A percentile compares a stretch with the other conserved stretches of the same genome.
These are phyloP conservation scores for Mucor velutinosus DNA, from an alignment of 371 early-diverging fungal species.

Conservation along the genomic window DNA sequence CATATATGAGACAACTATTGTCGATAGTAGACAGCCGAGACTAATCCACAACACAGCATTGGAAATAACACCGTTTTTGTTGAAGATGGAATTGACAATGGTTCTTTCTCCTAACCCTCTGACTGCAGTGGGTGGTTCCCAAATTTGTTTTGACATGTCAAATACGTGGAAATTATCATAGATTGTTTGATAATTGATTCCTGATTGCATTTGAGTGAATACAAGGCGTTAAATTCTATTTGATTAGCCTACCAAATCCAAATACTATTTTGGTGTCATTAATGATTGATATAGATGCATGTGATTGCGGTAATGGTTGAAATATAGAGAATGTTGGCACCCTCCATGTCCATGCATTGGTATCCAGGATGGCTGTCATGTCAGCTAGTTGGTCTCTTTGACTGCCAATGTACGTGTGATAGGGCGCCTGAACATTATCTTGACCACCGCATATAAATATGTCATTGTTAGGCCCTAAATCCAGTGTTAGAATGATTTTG, in stretches of 20 bases:
- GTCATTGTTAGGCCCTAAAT: neutral
- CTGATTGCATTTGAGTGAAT: neutral
- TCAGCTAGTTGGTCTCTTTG: neutral
- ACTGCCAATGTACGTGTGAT: constrained; percentile 13
- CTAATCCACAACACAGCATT: constrained; percentile 16
- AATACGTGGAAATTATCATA: constrained; percentile 6
- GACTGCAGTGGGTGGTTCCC: neutral
- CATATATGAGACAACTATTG: neutral
- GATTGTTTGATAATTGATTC: constrained; percentile 11
- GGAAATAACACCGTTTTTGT: neutral
- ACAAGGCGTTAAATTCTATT: too few species aligned
- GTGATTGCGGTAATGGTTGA: constrained; percentile 18
- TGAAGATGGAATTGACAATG: neutral
- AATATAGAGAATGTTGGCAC: neutral
- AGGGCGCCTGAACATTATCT: neutral
- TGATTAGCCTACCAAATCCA: constrained; percentile 15
- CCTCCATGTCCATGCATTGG: constrained; percentile 15
- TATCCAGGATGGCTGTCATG: constrained; percentile 13
- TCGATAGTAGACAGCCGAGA: neutral
- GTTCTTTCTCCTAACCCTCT: neutral
- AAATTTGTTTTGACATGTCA: constrained; percentile 4
- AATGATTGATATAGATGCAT: neutral
- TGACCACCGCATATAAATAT: constrained; percentile 23
- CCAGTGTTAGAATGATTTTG: neutral
- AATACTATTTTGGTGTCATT: constrained; percentile 12